A percentile compares a stretch with the other conserved stretches of the same genome.
Evolutionary conservation across 1,139 yeast species (phyloP).

Genomic region (Lodderomyces parapsilosis): DNA sequence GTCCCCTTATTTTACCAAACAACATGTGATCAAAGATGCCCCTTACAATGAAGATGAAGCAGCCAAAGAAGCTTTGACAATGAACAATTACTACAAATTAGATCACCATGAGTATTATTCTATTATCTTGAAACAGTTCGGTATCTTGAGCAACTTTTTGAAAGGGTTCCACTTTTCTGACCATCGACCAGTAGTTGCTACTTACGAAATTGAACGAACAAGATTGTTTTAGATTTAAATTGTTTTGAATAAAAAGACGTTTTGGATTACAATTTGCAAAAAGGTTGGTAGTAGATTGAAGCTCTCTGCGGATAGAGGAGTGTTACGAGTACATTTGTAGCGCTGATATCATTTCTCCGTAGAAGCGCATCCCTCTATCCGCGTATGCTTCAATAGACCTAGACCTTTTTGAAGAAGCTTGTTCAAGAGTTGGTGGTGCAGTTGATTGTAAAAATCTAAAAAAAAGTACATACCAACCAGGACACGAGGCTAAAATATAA

Average conservation of each 20-base stretch:
- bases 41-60: slow-evolving; percentile 10
- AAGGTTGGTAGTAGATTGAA: neutral
- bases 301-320: too few species aligned
- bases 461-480: too few species aligned
- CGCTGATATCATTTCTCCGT: too few species aligned
- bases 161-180: slow-evolving; percentile 29
- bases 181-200: slow-evolving; percentile 23
- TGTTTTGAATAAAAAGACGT: neutral
- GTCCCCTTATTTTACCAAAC: slow-evolving; percentile 14
- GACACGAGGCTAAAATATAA: too few species aligned
- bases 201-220: slow-evolving; percentile 16
- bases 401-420: too few species aligned
- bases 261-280: neutral
- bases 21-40: neutral
- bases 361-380: too few species aligned
- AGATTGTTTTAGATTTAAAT: slow-evolving; percentile 3
- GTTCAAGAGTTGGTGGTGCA: too few species aligned
- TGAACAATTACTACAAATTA: slow-evolving; percentile 11
- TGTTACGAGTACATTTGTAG: too few species aligned
- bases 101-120: slow-evolving; percentile 16
- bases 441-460: too few species aligned
- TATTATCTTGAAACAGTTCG: slow-evolving; percentile 29
- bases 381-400: too few species aligned
- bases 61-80: slow-evolving; percentile 12
- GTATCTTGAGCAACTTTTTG: slow-evolving; percentile 42